phyloP scores from a whole-genome alignment of 306 rosid genomes.

The Prunus davidiana region DNA sequence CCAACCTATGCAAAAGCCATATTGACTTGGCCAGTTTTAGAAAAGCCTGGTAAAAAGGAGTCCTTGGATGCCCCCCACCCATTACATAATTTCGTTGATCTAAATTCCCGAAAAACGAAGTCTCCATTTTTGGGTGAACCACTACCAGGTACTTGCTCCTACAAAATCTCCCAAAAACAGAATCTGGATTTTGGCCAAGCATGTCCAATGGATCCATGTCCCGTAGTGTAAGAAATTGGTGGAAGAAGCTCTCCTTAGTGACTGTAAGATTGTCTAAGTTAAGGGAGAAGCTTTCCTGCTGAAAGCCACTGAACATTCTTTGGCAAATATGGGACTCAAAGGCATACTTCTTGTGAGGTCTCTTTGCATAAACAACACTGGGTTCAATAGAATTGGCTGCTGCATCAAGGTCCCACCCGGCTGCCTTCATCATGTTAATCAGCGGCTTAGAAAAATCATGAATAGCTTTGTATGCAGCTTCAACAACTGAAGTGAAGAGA shows the following conservation, averaged over 20 bases:
- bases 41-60: conserved; percentile 94
- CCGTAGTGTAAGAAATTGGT: conserved; percentile 78
- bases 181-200: conserved; percentile 94
- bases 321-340: conserved; percentile 97
- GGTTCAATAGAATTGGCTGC: conserved; percentile 93
- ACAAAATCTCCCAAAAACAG: conserved; percentile 85
- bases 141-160: conserved; percentile 83
- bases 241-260: conserved; percentile 72
- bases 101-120: conserved; percentile 89
- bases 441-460: conserved; percentile 97
- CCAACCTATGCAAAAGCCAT: conserved; percentile 94
- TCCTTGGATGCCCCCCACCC: conserved; percentile 98
- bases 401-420: conserved; percentile 99
- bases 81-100: conserved; percentile 81
- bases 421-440: conserved; percentile 99
- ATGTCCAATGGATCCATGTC: conserved; percentile 92
- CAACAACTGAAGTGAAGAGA: conserved; percentile 75
- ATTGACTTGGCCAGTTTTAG: conserved; percentile 83
- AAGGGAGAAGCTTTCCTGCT: conserved; percentile 74
- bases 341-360: conserved; percentile 99
- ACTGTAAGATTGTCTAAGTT: conserved; percentile 48
- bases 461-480: conserved; percentile 83
- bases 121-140: conserved; percentile 97
- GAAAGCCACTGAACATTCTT: conserved; percentile 91
- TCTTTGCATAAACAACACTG: conserved; percentile 70